These are phyloP conservation scores for Scedosporium boydii DNA, from an alignment of 2,329 filamentous ascomycete genomes.

Conservation along the genomic window DNA sequence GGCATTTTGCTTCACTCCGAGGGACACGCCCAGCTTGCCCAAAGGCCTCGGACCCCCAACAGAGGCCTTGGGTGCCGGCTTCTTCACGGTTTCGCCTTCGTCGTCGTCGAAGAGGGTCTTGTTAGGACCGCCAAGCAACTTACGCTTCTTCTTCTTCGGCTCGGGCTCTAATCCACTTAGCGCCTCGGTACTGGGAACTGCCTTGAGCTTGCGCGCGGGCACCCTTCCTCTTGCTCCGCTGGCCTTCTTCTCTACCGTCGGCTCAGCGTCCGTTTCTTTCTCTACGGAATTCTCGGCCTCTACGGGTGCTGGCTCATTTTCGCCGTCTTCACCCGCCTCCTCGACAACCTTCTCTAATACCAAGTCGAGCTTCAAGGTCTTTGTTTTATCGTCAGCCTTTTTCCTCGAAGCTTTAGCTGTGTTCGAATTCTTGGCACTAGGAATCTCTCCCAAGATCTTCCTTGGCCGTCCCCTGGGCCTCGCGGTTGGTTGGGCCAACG, in stretches of 20 bases:
- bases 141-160: constrained; percentile 61
- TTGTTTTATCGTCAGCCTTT: constrained; percentile 4
- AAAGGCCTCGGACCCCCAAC: constrained; percentile 6
- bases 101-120: constrained; percentile 65
- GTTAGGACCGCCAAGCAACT: constrained; percentile 52
- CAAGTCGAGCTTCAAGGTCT: constrained; percentile 4
- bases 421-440: constrained; percentile 3
- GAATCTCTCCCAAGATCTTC: constrained; percentile 8
- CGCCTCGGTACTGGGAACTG: background rate
- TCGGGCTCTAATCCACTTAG: constrained; percentile 20
- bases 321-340: constrained; percentile 22
- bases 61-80: constrained; percentile 8
- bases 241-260: constrained; percentile 7
- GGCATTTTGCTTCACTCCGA: constrained; percentile 5
- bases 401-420: constrained; percentile 5
- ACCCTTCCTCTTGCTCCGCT: background rate
- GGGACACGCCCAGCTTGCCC: constrained; percentile 16
- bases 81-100: constrained; percentile 31
- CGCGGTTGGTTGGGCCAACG: background rate
- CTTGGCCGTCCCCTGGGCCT: constrained; percentile 7
- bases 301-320: constrained; percentile 16
- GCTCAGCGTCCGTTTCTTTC: constrained; percentile 18
- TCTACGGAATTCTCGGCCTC: constrained; percentile 16
- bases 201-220: background rate
- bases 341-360: constrained; percentile 29